phyloP scores from a whole-genome alignment of 2,329 filamentous ascomycete genomes.

The Lachnellula suecica region DNA sequence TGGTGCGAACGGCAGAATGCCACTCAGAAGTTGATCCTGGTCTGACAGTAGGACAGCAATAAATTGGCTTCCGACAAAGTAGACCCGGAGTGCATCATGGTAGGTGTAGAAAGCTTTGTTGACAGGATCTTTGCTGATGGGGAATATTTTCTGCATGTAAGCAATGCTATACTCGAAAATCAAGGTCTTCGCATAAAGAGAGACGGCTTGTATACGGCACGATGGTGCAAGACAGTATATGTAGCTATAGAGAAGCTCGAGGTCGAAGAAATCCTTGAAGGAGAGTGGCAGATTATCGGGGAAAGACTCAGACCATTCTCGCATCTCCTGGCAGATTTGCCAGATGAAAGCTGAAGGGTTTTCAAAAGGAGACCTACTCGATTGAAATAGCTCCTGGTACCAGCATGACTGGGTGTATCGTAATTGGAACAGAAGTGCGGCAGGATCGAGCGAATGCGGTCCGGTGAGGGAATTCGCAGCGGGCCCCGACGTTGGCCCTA shows the following conservation, averaged over 20 bases:
- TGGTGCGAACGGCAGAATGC: constrained; percentile 23
- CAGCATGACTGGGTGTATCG: constrained; percentile 84
- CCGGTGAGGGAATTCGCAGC: constrained; percentile 38
- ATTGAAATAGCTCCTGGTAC: constrained; percentile 87
- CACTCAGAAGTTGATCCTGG: constrained; percentile 54
- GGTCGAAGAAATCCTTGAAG: constrained; percentile 76
- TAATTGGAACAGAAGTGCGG: constrained; percentile 76
- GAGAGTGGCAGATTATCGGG: constrained; percentile 62
- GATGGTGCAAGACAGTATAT: constrained; percentile 86
- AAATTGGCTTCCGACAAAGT: constrained; percentile 69
- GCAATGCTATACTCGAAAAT: constrained; percentile 84
- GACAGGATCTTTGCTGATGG: constrained; percentile 58
- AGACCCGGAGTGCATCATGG: constrained; percentile 82
- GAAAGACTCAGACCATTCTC: constrained; percentile 77
- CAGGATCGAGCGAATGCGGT: constrained; percentile 62
- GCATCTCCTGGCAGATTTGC: constrained; percentile 74
- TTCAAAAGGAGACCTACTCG: constrained; percentile 64
- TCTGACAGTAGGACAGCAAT: constrained; percentile 59
- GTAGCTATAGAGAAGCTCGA: constrained; percentile 88
- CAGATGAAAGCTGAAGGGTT: constrained; percentile 72
- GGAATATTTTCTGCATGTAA: constrained; percentile 75
- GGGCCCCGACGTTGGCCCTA: constrained; percentile 27
- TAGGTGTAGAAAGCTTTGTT: constrained; percentile 76
- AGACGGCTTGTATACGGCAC: constrained; percentile 68
- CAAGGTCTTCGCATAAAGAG: constrained; percentile 73